Percentiles rank a stretch among this genome's conserved stretches.
Evolutionary conservation across 805 yeast genomes (phyloP).

Genomic region (Wickerhamomyces pijperi): DNA sequence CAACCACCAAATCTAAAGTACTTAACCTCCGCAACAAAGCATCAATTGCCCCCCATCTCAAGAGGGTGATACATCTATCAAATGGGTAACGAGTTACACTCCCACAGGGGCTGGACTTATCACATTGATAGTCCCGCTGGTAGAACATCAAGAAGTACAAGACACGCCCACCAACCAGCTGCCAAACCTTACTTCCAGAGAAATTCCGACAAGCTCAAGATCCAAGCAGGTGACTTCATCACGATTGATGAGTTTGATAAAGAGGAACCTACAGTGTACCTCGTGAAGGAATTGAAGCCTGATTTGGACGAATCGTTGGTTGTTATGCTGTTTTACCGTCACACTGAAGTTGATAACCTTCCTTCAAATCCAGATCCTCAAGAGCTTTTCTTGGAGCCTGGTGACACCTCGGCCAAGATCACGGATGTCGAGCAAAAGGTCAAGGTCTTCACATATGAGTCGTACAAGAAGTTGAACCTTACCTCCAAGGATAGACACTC

Average conservation of each 20-base stretch:
- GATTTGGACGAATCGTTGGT: neutral
- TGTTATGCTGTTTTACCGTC: neutral
- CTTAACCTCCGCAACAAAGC: too few species aligned
- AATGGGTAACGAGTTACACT: neutral
- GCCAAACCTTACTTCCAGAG: neutral
- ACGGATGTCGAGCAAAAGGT: conserved; percentile 23
- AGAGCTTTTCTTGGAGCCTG: conserved; percentile 48
- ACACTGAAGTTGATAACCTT: conserved; percentile 7
- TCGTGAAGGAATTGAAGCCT: conserved; percentile 29
- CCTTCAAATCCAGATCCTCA: conserved; percentile 21
- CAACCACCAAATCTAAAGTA: too few species aligned
- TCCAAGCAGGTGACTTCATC: conserved; percentile 44
- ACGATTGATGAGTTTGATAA: conserved; percentile 26
- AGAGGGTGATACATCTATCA: too few species aligned
- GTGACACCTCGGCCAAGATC: conserved; percentile 31
- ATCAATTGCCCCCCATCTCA: too few species aligned
- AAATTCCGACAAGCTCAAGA: conserved; percentile 12
- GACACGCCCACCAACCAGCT: neutral
- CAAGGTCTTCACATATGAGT: neutral
- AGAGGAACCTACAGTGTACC: conserved; percentile 28
- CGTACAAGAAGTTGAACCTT: neutral
- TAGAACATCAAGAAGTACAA: neutral
- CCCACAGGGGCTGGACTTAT: neutral
- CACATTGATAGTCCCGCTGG: neutral
- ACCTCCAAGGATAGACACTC: neutral